Base-by-base conservation (phyloP, 768 basidiomycete genomes). In the Mycena rebaudengoi region DNA sequence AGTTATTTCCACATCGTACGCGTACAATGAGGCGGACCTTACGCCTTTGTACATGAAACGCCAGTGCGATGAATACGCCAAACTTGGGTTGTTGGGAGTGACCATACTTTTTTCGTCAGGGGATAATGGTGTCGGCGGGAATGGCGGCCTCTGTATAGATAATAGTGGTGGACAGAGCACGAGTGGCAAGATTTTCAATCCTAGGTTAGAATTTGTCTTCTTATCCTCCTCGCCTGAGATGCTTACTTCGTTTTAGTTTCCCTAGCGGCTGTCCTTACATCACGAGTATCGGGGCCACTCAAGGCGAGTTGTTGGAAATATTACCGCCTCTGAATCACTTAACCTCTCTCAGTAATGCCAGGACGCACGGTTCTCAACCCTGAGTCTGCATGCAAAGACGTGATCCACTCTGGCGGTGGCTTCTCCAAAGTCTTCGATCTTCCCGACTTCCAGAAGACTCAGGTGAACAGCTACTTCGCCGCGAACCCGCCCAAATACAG, bases 361-460 rank as follows among this genome's bases (percentile, higher is more conserved):
- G 78, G 78, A n/a, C 77, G 80, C 10, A 81, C 77, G 1, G 79
- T 86, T 0, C 70, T 67, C 26, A 82, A 85, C 35, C 74, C 75
- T 4, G 85, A 86, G 71, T 71, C 71, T 21, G 84, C 84, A 0
- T 86, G 84, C 54, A 76, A 81, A 60, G 67, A 78, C 64, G 75
- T 79, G 5, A 85, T 86, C 25, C 79, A 79, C 64, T 83, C 84
- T 14, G 78, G 86, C 21, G 86, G 86, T 45, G 86, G 86, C 49
- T 87, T 87, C 69, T 83, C 77, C 3, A 80, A 80, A 51, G 78
- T 78, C 23, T 35, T 14, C 48, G 20, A 11, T 21, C 18, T 28
- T 26, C 39, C 30, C 16, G 18, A 2, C 40, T 14, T n/a, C 10
- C 21, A 28, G 60, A 3, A 18, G 29, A 33, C 5, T 18, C 39